Conservation (phyloP, 805 yeast species). For the Saccharomycopsis guyanensis region DNA sequence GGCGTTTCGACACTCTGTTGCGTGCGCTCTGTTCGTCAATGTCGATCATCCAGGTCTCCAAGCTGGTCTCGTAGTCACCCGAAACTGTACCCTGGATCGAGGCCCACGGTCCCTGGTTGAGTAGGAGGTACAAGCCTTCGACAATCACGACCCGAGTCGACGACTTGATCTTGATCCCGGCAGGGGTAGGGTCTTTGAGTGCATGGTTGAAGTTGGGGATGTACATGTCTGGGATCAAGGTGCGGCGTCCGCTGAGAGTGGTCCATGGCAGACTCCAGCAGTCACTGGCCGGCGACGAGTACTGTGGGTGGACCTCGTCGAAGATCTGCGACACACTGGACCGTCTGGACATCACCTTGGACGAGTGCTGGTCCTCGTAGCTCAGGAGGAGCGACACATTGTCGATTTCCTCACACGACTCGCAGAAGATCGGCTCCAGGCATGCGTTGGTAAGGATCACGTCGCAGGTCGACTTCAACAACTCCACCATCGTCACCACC, state of each 20-base stretch:
- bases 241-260: slow-evolving; percentile 1
- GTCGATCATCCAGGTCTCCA: slow-evolving; percentile 44
- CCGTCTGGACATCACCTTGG: slow-evolving; percentile 10
- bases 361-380: slow-evolving; percentile 1
- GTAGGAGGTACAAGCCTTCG: slow-evolving; percentile 70
- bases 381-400: slow-evolving; percentile 4
- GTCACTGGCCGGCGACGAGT: not conserved
- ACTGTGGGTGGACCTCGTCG: slow-evolving; percentile 17
- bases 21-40: slow-evolving; percentile 40
- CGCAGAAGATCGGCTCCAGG: not conserved
- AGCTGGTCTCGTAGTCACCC: not conserved
- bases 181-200: slow-evolving; percentile 60
- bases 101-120: slow-evolving; percentile 54
- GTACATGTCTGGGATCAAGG: slow-evolving; percentile 31
- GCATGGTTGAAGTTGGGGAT: slow-evolving; percentile 75
- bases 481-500: slow-evolving; percentile 30
- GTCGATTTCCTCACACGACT: not conserved
- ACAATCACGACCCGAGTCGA: slow-evolving; percentile 46
- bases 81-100: slow-evolving; percentile 27
- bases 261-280: not conserved
- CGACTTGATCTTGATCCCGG: slow-evolving; percentile 40
- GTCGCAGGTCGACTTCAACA: slow-evolving; percentile 27
- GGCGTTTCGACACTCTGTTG: slow-evolving; percentile 58
- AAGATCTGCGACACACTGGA: not conserved
- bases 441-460: slow-evolving; percentile 8